phyloP scores from a whole-genome alignment of 2,329 filamentous ascomycete genomes.

The Exophiala calicioides region DNA sequence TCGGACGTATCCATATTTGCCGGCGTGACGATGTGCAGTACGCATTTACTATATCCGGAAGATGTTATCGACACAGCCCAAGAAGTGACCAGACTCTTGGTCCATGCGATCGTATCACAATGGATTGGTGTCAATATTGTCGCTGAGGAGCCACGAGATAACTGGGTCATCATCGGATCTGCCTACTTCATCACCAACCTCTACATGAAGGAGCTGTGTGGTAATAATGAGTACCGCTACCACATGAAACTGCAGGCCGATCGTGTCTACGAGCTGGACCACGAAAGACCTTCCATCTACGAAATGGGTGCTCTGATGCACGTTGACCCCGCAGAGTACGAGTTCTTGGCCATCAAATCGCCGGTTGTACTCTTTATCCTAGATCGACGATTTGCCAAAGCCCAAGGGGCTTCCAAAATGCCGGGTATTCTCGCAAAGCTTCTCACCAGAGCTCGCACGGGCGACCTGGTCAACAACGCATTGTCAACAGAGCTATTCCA shows the following conservation, averaged over 20 bases:
- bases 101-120: slow-evolving; percentile 83
- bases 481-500: slow-evolving; percentile 77
- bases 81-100: slow-evolving; percentile 74
- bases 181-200: slow-evolving; percentile 94
- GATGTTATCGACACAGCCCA: slow-evolving; percentile 84
- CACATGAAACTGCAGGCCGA: slow-evolving; percentile 84
- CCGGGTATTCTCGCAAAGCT: slow-evolving; percentile 83
- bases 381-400: slow-evolving; percentile 86
- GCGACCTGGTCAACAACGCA: slow-evolving; percentile 68
- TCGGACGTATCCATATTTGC: slow-evolving; percentile 75
- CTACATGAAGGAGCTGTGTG: slow-evolving; percentile 86
- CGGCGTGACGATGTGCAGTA: slow-evolving; percentile 85
- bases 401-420: slow-evolving; percentile 79
- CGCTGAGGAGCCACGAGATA: slow-evolving; percentile 75
- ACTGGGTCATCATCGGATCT: slow-evolving; percentile 86
- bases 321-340: slow-evolving; percentile 79
- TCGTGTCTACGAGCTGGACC: slow-evolving; percentile 75
- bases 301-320: slow-evolving; percentile 76
- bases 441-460: slow-evolving; percentile 81
- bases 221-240: slow-evolving; percentile 92
- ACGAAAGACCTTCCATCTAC: slow-evolving; percentile 77
- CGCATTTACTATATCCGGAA: slow-evolving; percentile 77
- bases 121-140: slow-evolving; percentile 95
- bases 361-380: slow-evolving; percentile 90
- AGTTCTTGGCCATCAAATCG: slow-evolving; percentile 89